phyloP scores from a whole-genome alignment of 1,139 yeast species.

The Yamadazyma sp. region DNA sequence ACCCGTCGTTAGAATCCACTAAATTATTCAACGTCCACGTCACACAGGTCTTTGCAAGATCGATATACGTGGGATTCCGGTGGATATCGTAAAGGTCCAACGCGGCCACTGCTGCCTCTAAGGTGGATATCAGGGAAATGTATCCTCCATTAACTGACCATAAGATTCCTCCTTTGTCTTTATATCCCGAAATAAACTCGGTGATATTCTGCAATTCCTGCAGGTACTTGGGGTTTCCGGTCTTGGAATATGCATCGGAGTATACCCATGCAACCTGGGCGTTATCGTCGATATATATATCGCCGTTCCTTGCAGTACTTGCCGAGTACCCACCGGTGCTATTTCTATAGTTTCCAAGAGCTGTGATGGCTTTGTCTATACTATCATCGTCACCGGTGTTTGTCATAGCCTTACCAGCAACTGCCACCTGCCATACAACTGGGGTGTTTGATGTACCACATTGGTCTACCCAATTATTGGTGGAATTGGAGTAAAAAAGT shows the following conservation, averaged over 20 bases:
- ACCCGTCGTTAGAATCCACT: constrained; percentile 27
- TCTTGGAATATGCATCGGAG: constrained; percentile 23
- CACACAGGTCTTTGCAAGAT: constrained; percentile 22
- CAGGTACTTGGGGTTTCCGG: constrained; percentile 10
- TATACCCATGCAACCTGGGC: constrained; percentile 36
- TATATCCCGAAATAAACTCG: constrained; percentile 13
- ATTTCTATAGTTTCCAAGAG: constrained; percentile 21
- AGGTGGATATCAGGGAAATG: constrained; percentile 35
- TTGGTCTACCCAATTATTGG: constrained; percentile 22
- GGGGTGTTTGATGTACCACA: constrained; percentile 16
- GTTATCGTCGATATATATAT: constrained; percentile 37
- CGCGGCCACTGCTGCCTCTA: constrained; percentile 38
- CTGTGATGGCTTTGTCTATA: constrained; percentile 15
- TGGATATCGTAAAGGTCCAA: constrained; percentile 21
- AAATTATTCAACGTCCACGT: constrained; percentile 27
- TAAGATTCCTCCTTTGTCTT: constrained; percentile 30
- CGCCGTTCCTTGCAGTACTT: constrained; percentile 26
- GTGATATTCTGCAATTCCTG: constrained; percentile 9
- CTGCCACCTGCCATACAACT: constrained; percentile 29
- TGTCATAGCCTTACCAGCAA: constrained; percentile 24
- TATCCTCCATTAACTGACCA: constrained; percentile 30
- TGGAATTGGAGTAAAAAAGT: constrained; percentile 21
- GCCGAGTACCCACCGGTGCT: constrained; percentile 31
- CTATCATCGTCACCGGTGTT: constrained; percentile 13
- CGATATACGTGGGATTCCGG: constrained; percentile 6